Evolutionary conservation across 2,329 filamentous ascomycete genomes (phyloP).

Genomic region (Fusarium brevicatenulatum): DNA sequence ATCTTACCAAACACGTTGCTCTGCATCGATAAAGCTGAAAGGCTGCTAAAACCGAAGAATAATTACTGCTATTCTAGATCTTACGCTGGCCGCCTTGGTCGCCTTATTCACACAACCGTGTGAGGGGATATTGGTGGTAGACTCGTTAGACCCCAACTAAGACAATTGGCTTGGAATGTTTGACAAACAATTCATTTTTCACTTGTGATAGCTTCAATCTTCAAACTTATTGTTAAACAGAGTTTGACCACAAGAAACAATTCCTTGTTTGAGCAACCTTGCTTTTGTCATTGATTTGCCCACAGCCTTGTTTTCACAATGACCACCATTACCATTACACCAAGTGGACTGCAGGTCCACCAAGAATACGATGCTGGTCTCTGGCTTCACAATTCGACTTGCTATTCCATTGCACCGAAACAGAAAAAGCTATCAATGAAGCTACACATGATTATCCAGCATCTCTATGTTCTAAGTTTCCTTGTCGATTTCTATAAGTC

Average conservation of each 20-base stretch:
- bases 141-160: fast-evolving
- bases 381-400: fast-evolving
- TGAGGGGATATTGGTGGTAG: neutral
- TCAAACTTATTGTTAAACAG: fast-evolving
- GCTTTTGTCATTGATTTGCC: too few relatives aligned
- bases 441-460: fast-evolving
- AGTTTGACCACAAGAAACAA: neutral
- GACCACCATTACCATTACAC: fast-evolving
- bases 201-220: neutral
- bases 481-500: neutral
- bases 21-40: fast-evolving
- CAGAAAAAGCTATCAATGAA: neutral
- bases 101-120: neutral
- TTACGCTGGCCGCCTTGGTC: fast-evolving
- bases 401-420: neutral
- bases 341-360: neutral
- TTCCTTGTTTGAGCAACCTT: neutral
- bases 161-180: neutral
- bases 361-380: fast-evolving
- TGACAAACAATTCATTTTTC: fast-evolving
- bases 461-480: fast-evolving
- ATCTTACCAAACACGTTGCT: neutral
- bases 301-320: neutral
- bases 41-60: fast-evolving
- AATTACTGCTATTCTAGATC: neutral